Evolutionary conservation across 345 rosid species (phyloP).

Genomic region (Salix dunnii): DNA sequence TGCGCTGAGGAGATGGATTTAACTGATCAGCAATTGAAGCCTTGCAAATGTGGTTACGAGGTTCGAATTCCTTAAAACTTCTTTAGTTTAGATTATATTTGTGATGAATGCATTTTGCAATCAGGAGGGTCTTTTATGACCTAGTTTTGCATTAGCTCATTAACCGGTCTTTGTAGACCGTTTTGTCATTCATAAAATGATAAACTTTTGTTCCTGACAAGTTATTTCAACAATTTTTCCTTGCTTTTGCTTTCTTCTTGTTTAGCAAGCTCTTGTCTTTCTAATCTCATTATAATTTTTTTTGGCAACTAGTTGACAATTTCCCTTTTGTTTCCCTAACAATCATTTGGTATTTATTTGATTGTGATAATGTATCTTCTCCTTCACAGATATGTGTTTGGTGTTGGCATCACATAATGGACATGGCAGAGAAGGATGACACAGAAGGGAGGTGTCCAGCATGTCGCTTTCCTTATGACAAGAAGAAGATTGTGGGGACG

Average conservation of each 20-base stretch:
- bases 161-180: no score
- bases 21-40: constrained; percentile 91
- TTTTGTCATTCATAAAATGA: no score
- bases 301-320: no score
- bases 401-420: constrained; percentile 96
- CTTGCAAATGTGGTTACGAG: constrained; percentile 96
- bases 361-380: neutral
- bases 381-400: constrained; percentile 76
- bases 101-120: neutral
- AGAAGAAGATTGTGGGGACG: constrained; percentile 86
- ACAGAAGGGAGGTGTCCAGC: constrained; percentile 93
- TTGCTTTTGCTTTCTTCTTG: no score
- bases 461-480: constrained; percentile 82
- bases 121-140: neutral
- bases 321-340: no score
- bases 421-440: constrained; percentile 92
- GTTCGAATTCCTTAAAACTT: constrained; percentile 25
- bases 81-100: neutral
- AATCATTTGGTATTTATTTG: no score
- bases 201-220: no score
- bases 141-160: no score
- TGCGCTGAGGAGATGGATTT: constrained; percentile 93
- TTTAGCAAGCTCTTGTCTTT: no score
- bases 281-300: no score
- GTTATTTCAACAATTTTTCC: no score